Percentiles rank a stretch among this genome's conserved stretches.
Evolutionary conservation across 2,329 filamentous ascomycete species (phyloP).

Genomic region (Aspergillus alliaceus): DNA sequence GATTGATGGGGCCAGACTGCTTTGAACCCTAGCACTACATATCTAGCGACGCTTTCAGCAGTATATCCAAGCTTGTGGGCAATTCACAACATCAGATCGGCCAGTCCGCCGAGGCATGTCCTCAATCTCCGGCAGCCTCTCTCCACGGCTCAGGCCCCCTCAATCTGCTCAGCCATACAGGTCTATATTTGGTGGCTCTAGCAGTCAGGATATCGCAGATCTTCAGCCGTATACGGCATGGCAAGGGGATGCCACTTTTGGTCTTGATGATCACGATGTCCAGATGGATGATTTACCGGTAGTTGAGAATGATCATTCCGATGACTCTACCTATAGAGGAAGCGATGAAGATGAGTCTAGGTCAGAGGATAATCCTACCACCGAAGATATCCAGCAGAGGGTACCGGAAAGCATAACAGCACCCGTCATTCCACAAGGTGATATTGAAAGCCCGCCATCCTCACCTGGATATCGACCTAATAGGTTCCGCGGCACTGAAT

Average conservation of each 20-base stretch:
- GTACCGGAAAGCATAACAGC: neutral
- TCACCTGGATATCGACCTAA: slow-evolving; percentile 58
- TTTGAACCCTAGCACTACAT: neutral
- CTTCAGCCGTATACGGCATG: slow-evolving; percentile 12
- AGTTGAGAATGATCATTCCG: slow-evolving; percentile 19
- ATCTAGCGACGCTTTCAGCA: neutral
- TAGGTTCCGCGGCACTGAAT: slow-evolving; percentile 66
- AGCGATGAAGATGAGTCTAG: slow-evolving; percentile 17
- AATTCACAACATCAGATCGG: neutral
- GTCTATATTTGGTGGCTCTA: slow-evolving; percentile 32
- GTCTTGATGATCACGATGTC: slow-evolving; percentile 20
- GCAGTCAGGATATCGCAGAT: slow-evolving; percentile 19
- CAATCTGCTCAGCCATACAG: slow-evolving; percentile 31
- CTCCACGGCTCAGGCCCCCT: slow-evolving; percentile 22
- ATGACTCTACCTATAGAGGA: slow-evolving; percentile 25
- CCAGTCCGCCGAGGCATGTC: slow-evolving; percentile 25
- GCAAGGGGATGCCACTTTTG: slow-evolving; percentile 1
- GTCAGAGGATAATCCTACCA: slow-evolving; percentile 8
- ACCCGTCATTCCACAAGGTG: neutral
- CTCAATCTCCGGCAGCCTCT: slow-evolving; percentile 23
- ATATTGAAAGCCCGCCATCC: slow-evolving; percentile 8
- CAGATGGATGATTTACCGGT: slow-evolving; percentile 22
- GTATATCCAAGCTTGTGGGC: neutral
- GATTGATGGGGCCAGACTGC: neutral
- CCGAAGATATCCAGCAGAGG: neutral